Conservation (phyloP, 2,329 filamentous ascomycete species). For the Aspergillus ochraceoroseus region DNA sequence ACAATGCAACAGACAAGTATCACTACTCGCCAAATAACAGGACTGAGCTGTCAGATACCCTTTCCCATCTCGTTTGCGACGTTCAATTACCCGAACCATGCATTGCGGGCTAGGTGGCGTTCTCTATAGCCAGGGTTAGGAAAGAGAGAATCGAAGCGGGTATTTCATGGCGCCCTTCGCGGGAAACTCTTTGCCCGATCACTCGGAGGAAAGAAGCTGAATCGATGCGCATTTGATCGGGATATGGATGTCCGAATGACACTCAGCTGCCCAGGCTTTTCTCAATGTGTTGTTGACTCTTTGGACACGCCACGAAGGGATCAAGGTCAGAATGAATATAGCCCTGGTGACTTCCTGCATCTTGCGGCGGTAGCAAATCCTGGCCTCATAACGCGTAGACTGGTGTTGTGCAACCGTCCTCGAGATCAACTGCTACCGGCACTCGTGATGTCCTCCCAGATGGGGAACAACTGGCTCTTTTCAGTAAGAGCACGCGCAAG, state of each 20-base stretch:
- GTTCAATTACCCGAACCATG: conserved; percentile 4
- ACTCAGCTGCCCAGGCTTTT: too few species aligned
- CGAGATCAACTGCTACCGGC: conserved; percentile 1
- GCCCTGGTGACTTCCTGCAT: too few species aligned
- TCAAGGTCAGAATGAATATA: too few species aligned
- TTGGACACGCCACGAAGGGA: too few species aligned
- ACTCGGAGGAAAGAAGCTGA: neutral
- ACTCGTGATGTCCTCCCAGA: conserved; percentile 9
- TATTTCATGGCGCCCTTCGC: too few species aligned
- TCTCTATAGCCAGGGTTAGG: conserved; percentile 1
- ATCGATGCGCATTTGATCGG: too few species aligned
- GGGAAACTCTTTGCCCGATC: neutral
- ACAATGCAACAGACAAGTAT: neutral
- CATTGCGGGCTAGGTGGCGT: conserved; percentile 1
- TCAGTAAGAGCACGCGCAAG: neutral
- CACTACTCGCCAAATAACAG: neutral
- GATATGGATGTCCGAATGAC: too few species aligned
- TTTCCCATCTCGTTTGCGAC: neutral
- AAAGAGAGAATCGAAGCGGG: neutral
- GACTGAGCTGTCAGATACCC: neutral
- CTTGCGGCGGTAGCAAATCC: too few species aligned
- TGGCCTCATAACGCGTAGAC: too few species aligned
- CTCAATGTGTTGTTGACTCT: too few species aligned
- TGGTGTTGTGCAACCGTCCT: conserved; percentile 9
- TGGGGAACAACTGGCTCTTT: too few species aligned